A percentile compares a stretch with the other conserved stretches of the same genome.
phyloP scores from a whole-genome alignment of 2,329 filamentous ascomycete genomes.

The Verticillium klebahnii region DNA sequence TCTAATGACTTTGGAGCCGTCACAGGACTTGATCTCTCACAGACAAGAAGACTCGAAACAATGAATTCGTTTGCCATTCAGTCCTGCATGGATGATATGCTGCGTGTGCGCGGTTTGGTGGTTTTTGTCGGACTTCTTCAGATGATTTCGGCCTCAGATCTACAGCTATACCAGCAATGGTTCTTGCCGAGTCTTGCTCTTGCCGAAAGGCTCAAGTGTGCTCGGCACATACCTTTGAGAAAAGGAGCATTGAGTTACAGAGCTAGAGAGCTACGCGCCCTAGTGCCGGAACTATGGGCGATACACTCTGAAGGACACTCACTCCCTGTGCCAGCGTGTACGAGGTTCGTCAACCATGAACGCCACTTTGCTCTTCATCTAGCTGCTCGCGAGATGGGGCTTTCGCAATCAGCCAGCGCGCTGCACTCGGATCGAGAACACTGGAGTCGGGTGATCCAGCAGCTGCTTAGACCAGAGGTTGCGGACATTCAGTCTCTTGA shows the following conservation, averaged over 20 bases:
- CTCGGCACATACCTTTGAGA: not conserved
- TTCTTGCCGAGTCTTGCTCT: not conserved
- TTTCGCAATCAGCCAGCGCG: not conserved
- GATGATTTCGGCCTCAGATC: not conserved
- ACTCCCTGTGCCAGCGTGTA: not conserved
- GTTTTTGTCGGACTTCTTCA: not conserved
- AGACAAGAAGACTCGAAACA: no score
- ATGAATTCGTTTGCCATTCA: no score
- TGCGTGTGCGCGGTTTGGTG: no score
- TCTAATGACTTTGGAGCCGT: no score
- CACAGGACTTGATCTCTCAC: no score
- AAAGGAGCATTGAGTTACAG: not conserved
- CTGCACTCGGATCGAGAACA: not conserved
- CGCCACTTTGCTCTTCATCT: not conserved
- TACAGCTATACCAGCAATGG: not conserved
- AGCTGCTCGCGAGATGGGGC: not conserved
- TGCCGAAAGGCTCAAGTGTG: not conserved
- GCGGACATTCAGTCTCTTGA: not conserved
- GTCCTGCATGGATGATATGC: no score
- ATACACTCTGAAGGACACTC: not conserved
- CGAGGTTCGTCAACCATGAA: not conserved
- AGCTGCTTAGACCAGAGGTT: not conserved
- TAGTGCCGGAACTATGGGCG: not conserved
- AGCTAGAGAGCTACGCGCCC: not conserved
- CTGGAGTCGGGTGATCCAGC: not conserved